Base-by-base conservation (phyloP, 306 rosid species). In the Vigna reflexopilosa region DNA sequence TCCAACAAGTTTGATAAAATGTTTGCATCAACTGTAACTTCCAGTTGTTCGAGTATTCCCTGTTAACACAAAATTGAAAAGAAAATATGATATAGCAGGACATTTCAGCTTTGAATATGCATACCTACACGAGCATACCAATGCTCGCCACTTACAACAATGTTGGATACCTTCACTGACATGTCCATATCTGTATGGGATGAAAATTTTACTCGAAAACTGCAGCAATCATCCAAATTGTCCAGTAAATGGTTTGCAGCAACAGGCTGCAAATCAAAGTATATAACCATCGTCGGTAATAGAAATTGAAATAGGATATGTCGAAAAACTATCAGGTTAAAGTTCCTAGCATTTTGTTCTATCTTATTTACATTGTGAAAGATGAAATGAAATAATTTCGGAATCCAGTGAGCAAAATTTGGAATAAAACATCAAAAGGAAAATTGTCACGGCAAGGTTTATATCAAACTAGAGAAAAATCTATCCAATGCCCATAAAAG, bases 31-130 rank as follows among this genome's bases (percentile, higher is more conserved):
- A 75, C 82, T 64, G 85, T 88, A 83, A 90, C 89, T 78, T 88
- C 90, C 75, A 94, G 70, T 52, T 88, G 91, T 57, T 86, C 87
- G 84, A 94, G 58, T 81, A 79, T 76, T 73, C 89, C 98, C 98
- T 94, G 90, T 50, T 7, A 77, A 64, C 64, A 82, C 9, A 79
- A 58, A 51, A 58, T 71, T 54, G 28, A 51, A n/a, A 19, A 34
- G 9, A 26, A 38, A 57, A 63, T 24, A 19, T 52, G 4, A 19
- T 45, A 80, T 44, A 70, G 36, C 52, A 69, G 14, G 67, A 55
- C 3, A 65, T 32, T 55, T 75, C 64, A 19, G 32, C 72, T 69
- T 73, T 73, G 64, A 69, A 66, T 73, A 78, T 57, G 79, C 71
- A 40, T 47, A 47, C 30, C 45, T 36, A 81, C 80, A 72, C 50